Conservation (phyloP, 345 rosid genomes). For the Carallia pectinifolia region DNA sequence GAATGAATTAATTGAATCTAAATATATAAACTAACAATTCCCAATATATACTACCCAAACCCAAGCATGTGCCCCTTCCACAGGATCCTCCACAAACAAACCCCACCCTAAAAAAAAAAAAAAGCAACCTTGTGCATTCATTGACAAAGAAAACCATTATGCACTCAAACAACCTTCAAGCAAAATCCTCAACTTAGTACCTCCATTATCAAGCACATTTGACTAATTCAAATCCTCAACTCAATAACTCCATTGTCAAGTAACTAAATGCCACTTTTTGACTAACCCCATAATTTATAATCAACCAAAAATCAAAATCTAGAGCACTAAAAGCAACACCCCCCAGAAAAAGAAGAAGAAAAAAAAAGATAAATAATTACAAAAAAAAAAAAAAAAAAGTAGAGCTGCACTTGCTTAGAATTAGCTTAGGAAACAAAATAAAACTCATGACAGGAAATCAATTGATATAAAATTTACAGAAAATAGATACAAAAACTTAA, state of each 20-base stretch:
- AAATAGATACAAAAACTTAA: too few relatives aligned
- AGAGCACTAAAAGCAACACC: constrained; percentile 1
- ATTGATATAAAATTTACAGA: too few relatives aligned
- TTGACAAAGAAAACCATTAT: background rate
- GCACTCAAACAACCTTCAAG: background rate
- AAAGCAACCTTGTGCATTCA: constrained; percentile 21
- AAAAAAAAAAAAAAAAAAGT: background rate
- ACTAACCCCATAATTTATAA: constrained; percentile 4
- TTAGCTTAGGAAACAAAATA: too few relatives aligned
- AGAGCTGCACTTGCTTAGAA: constrained; percentile 31
- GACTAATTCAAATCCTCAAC: too few relatives aligned
- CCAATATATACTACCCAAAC: background rate
- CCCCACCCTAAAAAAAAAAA: constrained; percentile 9
- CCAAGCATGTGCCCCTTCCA: constrained; percentile 21
- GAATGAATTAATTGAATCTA: background rate
- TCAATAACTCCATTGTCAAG: background rate
- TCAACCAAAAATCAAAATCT: constrained; percentile 7
- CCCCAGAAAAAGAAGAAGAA: background rate
- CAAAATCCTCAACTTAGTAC: background rate
- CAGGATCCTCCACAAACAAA: constrained; percentile 18
- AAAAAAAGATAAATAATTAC: constrained; percentile 2
- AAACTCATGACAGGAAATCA: too few relatives aligned
- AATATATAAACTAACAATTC: background rate
- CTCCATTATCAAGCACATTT: background rate
- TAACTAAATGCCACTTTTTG: constrained; percentile 4